Evolutionary conservation across 164 flowering plant species (phyloP).

Genomic region (Umbilicus rupestris): DNA sequence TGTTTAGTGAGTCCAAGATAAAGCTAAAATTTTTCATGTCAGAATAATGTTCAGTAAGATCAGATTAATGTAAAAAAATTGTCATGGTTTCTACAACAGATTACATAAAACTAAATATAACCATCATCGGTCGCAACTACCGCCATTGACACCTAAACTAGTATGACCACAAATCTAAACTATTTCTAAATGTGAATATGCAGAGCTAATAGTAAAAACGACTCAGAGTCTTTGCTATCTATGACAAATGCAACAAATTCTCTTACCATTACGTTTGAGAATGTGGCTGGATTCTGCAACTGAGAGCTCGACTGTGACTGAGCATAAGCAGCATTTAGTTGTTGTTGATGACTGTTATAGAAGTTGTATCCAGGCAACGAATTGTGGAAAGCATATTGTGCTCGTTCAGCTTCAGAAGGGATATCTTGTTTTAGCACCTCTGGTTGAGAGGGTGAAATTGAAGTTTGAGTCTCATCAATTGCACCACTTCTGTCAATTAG

Average conservation of each 20-base stretch:
- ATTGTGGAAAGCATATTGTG: neutral
- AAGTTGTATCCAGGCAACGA: neutral
- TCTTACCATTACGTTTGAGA: conserved; percentile 64
- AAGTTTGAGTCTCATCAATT: neutral
- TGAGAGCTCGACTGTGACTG: conserved; percentile 54
- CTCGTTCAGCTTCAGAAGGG: neutral
- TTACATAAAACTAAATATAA: neutral
- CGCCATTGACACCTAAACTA: too few species aligned
- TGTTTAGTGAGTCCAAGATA: neutral
- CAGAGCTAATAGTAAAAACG: neutral
- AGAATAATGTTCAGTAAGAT: neutral
- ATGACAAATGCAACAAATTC: neutral
- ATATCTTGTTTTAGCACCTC: neutral
- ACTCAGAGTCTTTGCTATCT: neutral
- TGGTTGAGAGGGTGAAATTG: conserved; percentile 1
- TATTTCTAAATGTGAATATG: neutral
- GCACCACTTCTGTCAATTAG: neutral
- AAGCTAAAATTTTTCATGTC: neutral
- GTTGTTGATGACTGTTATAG: conserved; percentile 20
- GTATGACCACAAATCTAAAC: neutral
- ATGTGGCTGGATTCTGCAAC: conserved; percentile 57
- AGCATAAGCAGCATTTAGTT: conserved; percentile 35
- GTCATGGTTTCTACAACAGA: neutral
- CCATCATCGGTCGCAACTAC: too few species aligned
- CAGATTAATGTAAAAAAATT: neutral